phyloP scores from a whole-genome alignment of 495 filamentous ascomycete species.

The Trichoderma reesei region DNA sequence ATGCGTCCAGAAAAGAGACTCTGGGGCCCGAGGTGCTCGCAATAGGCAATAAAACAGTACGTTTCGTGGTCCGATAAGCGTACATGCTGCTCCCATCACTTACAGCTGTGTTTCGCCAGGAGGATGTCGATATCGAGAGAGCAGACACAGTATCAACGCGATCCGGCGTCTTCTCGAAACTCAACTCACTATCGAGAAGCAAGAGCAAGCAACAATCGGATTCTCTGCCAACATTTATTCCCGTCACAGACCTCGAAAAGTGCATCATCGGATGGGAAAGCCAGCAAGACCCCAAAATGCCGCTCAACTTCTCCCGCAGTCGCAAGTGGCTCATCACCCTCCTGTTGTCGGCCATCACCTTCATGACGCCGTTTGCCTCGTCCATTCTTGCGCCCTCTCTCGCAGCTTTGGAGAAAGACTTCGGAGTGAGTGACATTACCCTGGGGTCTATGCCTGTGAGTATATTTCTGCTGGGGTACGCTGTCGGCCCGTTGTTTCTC shows the following conservation, averaged over 20 bases:
- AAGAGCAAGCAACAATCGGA: not conserved
- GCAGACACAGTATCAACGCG: not conserved
- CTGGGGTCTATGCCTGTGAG: slow-evolving; percentile 31
- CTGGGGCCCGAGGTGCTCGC: not conserved
- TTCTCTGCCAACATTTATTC: not conserved
- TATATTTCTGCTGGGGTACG: slow-evolving; percentile 44
- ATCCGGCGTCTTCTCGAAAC: not conserved
- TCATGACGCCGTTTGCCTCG: slow-evolving; percentile 54
- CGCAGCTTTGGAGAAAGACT: slow-evolving; percentile 40
- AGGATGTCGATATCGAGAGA: not conserved
- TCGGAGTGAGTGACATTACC: slow-evolving; percentile 32
- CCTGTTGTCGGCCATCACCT: slow-evolving; percentile 45
- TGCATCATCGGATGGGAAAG: slow-evolving; percentile 45
- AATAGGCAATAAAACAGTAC: not conserved
- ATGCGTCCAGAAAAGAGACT: not conserved
- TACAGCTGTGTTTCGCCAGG: not conserved
- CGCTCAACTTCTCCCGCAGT: slow-evolving; percentile 51
- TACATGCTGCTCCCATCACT: not conserved
- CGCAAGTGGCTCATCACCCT: slow-evolving; percentile 66
- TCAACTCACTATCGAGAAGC: not conserved
- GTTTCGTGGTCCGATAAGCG: not conserved
- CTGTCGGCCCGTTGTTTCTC: slow-evolving; percentile 48
- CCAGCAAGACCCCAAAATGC: slow-evolving; percentile 60
- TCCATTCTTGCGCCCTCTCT: slow-evolving; percentile 58
- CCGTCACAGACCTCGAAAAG: slow-evolving; percentile 7